Conservation (phyloP, 2,329 filamentous ascomycete species). For the Aspergillus phoenicis region DNA sequence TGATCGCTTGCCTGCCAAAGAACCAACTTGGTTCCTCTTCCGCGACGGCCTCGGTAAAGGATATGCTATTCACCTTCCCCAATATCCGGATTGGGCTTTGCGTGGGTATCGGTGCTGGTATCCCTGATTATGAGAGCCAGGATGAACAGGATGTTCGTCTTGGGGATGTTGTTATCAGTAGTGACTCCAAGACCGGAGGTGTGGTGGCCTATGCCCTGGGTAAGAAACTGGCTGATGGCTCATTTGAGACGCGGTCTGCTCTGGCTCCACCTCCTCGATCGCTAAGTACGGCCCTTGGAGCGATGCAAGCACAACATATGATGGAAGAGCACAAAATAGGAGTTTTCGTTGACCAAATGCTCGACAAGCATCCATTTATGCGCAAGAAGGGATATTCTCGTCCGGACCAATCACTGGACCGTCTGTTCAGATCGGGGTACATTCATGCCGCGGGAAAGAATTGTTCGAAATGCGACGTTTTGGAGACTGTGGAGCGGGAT, state of each 20-base stretch:
- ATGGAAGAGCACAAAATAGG: background rate
- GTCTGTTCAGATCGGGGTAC: background rate
- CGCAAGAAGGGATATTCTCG: background rate
- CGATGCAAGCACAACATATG: background rate
- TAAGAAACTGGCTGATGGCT: background rate
- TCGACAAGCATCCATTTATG: background rate
- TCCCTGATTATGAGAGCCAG: background rate
- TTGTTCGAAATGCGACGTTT: background rate
- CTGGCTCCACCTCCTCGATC: background rate
- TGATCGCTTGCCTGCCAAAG: background rate
- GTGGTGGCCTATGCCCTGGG: background rate
- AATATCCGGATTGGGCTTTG: background rate
- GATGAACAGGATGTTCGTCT: background rate
- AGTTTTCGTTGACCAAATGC: background rate
- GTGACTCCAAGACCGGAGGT: background rate
- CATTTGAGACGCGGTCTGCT: background rate
- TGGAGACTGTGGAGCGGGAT: background rate
- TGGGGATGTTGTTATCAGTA: conserved; percentile 9
- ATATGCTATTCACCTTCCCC: background rate
- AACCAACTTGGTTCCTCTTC: background rate
- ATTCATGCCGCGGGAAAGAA: background rate
- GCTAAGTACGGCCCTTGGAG: background rate
- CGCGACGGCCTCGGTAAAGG: background rate
- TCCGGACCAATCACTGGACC: background rate
- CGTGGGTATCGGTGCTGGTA: conserved; percentile 5